These are phyloP conservation scores for Maudiozyma turicensis DNA, from an alignment of 805 yeast species.

Conservation along the genomic window DNA sequence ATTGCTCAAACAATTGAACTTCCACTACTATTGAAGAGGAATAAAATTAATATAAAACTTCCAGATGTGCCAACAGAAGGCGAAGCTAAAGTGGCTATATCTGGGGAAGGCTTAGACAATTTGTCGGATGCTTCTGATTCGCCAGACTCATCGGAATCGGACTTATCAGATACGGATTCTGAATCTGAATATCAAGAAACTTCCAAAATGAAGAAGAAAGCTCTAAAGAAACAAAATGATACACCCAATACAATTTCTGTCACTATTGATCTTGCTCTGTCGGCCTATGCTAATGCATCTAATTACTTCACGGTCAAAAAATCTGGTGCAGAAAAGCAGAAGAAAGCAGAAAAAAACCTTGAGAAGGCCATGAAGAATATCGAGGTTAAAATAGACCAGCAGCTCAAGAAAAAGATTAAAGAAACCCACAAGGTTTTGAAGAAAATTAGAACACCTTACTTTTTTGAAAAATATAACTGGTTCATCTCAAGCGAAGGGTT, in stretches of 20 bases:
- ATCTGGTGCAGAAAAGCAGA: constrained; percentile 65
- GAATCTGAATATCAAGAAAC: constrained; percentile 8
- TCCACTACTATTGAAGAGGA: constrained; percentile 63
- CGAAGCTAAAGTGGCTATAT: constrained; percentile 28
- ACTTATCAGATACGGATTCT: constrained; percentile 6
- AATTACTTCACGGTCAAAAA: constrained; percentile 70
- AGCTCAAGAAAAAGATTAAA: constrained; percentile 53
- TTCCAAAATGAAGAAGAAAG: neutral
- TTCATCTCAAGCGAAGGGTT: constrained; percentile 86
- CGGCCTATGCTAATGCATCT: constrained; percentile 86
- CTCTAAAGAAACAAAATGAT: constrained; percentile 10
- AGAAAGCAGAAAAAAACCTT: constrained; percentile 70
- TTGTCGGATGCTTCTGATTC: constrained; percentile 14
- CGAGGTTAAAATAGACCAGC: constrained; percentile 64
- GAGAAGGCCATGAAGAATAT: constrained; percentile 73
- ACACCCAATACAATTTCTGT: constrained; percentile 33
- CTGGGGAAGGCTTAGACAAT: constrained; percentile 22
- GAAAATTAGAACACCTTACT: constrained; percentile 59
- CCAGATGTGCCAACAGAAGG: constrained; percentile 37
- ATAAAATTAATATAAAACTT: constrained; percentile 50
- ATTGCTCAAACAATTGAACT: constrained; percentile 53
- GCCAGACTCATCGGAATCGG: constrained; percentile 7
- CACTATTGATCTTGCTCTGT: constrained; percentile 54
- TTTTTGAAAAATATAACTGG: constrained; percentile 96
- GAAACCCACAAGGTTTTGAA: constrained; percentile 45